Base-by-base conservation (phyloP, 1,284 basidiomycete species). In the Rhizoctonia solani region DNA sequence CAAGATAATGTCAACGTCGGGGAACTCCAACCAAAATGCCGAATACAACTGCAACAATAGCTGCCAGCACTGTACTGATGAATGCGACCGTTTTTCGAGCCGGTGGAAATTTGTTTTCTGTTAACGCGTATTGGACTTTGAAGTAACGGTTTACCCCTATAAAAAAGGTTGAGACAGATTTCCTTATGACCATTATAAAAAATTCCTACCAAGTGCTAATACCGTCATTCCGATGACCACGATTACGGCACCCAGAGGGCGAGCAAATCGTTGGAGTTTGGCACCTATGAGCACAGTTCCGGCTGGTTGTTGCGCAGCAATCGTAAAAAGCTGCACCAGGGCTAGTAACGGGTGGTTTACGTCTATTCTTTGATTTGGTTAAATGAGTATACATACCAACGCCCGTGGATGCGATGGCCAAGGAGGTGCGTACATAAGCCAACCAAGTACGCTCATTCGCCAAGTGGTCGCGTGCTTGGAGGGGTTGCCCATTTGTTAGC, bases 251-350 rank as follows among this genome's bases (percentile, higher is more conserved):
- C 86, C 86, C 1, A 88, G 74, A 1, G 85, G 84, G 1, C 82
- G 79, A 42, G 84, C 82, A 72, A 79, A 84, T 13, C 72, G 72
- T 50, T 79, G 75, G 25, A 83, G 65, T 29, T 73, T 54, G 27
- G 72, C 54, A 52, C 75, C 70, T 1, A 74, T 69, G 13, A 75
- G 65, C 46, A 74, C 74, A 0, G 72, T 27, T 5, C 29, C 67
- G 14, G 13, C 47, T 3, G 49, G 29, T 6, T 55, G 54, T 39
- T 66, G 53, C 11, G 67, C 73, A 0, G 82, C 76, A 23, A 82
- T 79, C 5, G 80, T 81, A 75, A 86, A 86, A 1, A 87, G 76
- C 71, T 87, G 85, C 1, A 86, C 82, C 14, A 86, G 77, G 19
- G 83, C 84, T 71, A 61, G 32, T 49, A 13, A 46, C 3, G 23